Conservation (phyloP, 108 stramenopile species). For the Pseudonitzschia pungens region DNA sequence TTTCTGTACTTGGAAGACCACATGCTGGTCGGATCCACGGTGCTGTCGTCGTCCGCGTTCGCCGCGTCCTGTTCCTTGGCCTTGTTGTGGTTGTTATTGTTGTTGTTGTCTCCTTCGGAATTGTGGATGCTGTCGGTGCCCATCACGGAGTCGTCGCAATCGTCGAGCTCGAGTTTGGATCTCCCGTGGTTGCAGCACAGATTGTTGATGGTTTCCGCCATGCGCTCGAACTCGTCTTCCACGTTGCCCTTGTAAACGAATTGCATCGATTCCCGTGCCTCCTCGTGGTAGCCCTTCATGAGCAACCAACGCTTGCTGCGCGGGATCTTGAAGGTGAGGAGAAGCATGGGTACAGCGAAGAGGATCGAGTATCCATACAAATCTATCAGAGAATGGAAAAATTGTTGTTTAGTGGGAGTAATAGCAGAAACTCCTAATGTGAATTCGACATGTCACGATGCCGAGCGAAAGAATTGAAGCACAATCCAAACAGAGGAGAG, state of each 20-base stretch:
- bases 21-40: conserved; percentile 1
- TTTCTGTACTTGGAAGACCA: conserved; percentile 27
- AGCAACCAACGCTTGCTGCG: conserved; percentile 49
- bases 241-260: conserved; percentile 44
- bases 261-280: conserved; percentile 47
- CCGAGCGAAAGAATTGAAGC: not conserved
- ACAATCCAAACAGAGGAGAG: not conserved
- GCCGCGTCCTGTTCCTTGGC: not conserved
- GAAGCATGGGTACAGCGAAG: conserved; percentile 35
- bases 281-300: conserved; percentile 36
- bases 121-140: not conserved
- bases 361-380: conserved; percentile 34
- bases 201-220: conserved; percentile 29
- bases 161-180: not conserved
- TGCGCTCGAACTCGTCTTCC: conserved; percentile 38
- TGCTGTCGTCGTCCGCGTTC: not conserved
- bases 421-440: not conserved
- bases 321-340: conserved; percentile 45
- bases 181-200: conserved; percentile 21
- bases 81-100: not conserved
- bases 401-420: not conserved
- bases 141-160: not conserved
- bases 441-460: not conserved
- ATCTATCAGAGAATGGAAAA: not conserved
- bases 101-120: not conserved